These are phyloP conservation scores for Coemansia reversa DNA, from an alignment of 192 early-diverging fungal species.

Conservation along the genomic window DNA sequence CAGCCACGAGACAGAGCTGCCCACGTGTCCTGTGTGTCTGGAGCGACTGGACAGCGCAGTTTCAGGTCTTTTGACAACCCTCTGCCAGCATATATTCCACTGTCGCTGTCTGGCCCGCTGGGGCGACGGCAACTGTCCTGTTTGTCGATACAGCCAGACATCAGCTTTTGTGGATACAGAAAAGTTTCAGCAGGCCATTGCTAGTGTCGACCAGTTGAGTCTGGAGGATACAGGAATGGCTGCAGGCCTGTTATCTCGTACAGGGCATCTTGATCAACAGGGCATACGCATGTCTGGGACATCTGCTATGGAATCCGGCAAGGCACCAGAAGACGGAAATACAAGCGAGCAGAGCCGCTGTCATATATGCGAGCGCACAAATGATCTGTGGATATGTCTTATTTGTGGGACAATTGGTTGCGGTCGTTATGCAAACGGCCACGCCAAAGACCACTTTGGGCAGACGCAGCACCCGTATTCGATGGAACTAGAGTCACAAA, in stretches of 20 bases:
- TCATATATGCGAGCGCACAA: conserved; percentile 67
- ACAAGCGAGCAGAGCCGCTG: conserved; percentile 58
- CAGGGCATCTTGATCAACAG: neutral
- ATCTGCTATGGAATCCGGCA: too few relatives aligned
- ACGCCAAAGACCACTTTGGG: conserved; percentile 86
- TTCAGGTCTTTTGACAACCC: conserved; percentile 86
- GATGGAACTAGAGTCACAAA: conserved; percentile 91
- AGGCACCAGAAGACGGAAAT: neutral
- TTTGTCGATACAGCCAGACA: conserved; percentile 80
- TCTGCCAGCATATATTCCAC: conserved; percentile 96
- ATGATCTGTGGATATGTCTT: conserved; percentile 94
- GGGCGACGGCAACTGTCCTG: conserved; percentile 88
- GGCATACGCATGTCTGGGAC: too few relatives aligned
- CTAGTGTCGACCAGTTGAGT: neutral
- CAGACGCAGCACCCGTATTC: conserved; percentile 85
- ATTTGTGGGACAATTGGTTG: conserved; percentile 96
- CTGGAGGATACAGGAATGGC: conserved; percentile 15
- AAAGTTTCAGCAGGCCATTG: conserved; percentile 20
- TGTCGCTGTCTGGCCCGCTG: conserved; percentile 89
- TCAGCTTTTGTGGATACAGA: conserved; percentile 45
- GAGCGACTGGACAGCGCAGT: conserved; percentile 90
- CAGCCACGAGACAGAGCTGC: conserved; percentile 60
- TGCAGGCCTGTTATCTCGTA: neutral
- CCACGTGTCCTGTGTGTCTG: conserved; percentile 95
- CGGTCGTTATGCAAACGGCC: conserved; percentile 86